Evolutionary conservation across 768 basidiomycete species (phyloP).

Genomic region (Mycena pura): DNA sequence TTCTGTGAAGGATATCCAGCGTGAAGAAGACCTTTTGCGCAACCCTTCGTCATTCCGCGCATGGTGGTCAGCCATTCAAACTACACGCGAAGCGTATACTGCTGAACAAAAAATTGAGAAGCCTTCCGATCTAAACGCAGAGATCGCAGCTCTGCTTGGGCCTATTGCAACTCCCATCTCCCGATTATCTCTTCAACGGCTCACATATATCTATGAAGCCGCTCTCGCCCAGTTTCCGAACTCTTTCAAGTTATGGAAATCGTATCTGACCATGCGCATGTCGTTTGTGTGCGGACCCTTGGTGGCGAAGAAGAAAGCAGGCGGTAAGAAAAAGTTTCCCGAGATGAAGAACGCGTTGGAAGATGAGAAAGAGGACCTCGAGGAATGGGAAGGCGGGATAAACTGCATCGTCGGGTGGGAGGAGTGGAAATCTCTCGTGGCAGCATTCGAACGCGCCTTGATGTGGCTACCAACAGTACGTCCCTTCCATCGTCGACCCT

Average conservation of each 20-base stretch:
- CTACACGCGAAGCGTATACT: slow-evolving; percentile 69
- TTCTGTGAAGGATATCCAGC: slow-evolving; percentile 74
- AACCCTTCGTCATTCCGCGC: slow-evolving; percentile 91
- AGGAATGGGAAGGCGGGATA: slow-evolving; percentile 86
- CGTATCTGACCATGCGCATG: slow-evolving; percentile 86
- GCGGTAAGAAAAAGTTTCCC: slow-evolving; percentile 90
- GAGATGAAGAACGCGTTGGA: slow-evolving; percentile 91
- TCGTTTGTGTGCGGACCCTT: slow-evolving; percentile 84
- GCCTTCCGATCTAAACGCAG: slow-evolving; percentile 52
- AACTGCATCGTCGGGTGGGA: slow-evolving; percentile 93
- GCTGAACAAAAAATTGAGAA: slow-evolving; percentile 65
- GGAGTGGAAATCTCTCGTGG: slow-evolving; percentile 91
- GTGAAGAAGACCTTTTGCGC: slow-evolving; percentile 92
- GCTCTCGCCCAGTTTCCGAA: slow-evolving; percentile 87
- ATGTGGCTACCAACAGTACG: slow-evolving; percentile 93
- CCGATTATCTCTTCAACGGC: slow-evolving; percentile 78
- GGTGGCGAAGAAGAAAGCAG: slow-evolving; percentile 74
- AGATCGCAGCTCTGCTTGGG: slow-evolving; percentile 69
- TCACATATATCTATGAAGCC: slow-evolving; percentile 93
- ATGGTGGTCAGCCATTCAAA: slow-evolving; percentile 90
- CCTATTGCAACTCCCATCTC: slow-evolving; percentile 77
- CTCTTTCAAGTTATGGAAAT: slow-evolving; percentile 96
- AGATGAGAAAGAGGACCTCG: slow-evolving; percentile 79
- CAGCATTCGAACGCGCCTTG: slow-evolving; percentile 89
- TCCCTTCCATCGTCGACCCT: slow-evolving; percentile 15